Conservation (phyloP, 148 eudicot genomes). For the Chenopodium berlandieri region DNA sequence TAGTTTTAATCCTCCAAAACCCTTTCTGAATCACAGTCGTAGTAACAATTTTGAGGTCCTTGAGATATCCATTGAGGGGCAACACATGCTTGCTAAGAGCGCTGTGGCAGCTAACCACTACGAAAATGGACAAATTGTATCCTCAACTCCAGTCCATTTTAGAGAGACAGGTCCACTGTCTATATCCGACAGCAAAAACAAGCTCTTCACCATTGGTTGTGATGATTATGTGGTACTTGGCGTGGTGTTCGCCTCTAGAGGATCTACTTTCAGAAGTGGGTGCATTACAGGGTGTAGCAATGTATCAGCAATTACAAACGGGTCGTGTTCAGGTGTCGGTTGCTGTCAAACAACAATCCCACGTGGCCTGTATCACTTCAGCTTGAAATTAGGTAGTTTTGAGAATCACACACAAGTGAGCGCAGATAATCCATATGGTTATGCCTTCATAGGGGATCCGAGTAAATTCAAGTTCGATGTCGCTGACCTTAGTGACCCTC, state of each 20-base stretch:
- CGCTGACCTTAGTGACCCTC: constrained; percentile 24
- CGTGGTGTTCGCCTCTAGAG: not conserved
- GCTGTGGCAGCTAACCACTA: constrained; percentile 15
- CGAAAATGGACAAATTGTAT: not conserved
- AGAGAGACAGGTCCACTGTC: not conserved
- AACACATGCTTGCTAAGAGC: constrained; percentile 18
- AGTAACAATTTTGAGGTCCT: not conserved
- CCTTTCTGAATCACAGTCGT: not conserved
- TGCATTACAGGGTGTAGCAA: constrained; percentile 37
- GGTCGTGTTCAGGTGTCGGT: constrained; percentile 45
- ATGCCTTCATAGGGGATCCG: constrained; percentile 44
- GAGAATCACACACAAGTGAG: constrained; percentile 33
- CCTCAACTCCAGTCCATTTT: too few relatives aligned
- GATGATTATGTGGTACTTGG: constrained; percentile 15
- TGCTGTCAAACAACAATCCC: constrained; percentile 53
- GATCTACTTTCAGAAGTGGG: constrained; percentile 13
- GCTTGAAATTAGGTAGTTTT: not conserved
- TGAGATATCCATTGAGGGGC: constrained; percentile 13
- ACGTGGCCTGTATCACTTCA: constrained; percentile 28
- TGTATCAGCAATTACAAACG: constrained; percentile 29
- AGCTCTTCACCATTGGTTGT: constrained; percentile 43
- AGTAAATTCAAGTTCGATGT: constrained; percentile 27
- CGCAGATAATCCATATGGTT: constrained; percentile 37
- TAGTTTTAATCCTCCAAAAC: constrained; percentile 20
- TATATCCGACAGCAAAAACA: constrained; percentile 35